Conservation (phyloP, 2,329 filamentous ascomycete species). For the Aureobasidium lini region DNA sequence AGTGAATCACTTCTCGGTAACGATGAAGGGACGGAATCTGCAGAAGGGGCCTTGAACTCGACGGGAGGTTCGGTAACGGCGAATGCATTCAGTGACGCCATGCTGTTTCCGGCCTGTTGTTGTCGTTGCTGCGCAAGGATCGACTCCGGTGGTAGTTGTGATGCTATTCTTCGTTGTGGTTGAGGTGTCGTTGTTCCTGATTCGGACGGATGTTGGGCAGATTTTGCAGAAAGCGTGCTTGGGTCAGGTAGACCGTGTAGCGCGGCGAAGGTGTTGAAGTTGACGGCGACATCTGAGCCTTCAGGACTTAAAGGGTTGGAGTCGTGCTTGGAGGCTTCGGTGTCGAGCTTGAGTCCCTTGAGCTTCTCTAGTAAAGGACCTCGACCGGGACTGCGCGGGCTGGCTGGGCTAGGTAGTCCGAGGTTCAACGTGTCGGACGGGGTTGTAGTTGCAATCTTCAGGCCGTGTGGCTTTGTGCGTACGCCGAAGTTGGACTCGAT, state of each 20-base stretch:
- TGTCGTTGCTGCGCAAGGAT: constrained; percentile 33
- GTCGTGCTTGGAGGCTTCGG: constrained; percentile 37
- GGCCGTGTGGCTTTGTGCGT: constrained; percentile 33
- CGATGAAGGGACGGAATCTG: constrained; percentile 22
- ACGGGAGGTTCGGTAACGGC: constrained; percentile 26
- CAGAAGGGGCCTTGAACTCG: constrained; percentile 23
- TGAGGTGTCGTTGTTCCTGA: constrained; percentile 8
- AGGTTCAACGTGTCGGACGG: constrained; percentile 19
- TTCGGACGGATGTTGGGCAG: constrained; percentile 28
- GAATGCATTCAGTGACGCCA: constrained; percentile 40
- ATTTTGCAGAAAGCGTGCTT: constrained; percentile 36
- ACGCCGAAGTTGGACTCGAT: constrained; percentile 75
- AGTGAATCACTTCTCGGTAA: constrained; percentile 15
- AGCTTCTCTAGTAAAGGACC: constrained; percentile 71
- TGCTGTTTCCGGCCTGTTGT: constrained; percentile 18
- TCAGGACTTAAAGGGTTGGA: constrained; percentile 54
- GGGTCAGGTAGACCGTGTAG: constrained; percentile 43
- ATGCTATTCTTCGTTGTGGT: constrained; percentile 18
- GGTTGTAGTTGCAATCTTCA: constrained; percentile 27
- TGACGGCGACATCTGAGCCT: constrained; percentile 55
- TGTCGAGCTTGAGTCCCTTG: constrained; percentile 69
- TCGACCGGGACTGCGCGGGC: constrained; percentile 55
- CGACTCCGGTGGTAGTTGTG: constrained; percentile 29
- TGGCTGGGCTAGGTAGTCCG: constrained; percentile 46
- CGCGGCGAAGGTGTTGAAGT: constrained; percentile 50